These are phyloP conservation scores for Neurospora africana DNA, from an alignment of 495 filamentous ascomycete genomes.

Conservation along the genomic window DNA sequence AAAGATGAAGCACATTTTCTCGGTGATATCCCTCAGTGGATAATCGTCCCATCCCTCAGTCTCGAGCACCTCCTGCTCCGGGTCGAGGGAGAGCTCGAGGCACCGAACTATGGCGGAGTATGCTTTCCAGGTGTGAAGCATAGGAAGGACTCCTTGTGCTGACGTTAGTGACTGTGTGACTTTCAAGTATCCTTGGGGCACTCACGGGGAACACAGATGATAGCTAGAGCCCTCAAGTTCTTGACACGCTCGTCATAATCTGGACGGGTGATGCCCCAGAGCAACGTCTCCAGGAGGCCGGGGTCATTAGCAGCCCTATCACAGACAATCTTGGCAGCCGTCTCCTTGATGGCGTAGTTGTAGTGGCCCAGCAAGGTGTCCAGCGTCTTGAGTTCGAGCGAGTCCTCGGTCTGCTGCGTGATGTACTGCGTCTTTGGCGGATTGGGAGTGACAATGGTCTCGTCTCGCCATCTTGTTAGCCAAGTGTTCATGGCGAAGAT, in stretches of 20 bases:
- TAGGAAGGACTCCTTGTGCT: conserved; percentile 12
- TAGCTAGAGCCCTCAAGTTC: conserved; percentile 35
- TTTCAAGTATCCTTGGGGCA: not conserved
- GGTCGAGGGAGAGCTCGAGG: conserved; percentile 39
- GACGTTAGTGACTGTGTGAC: not conserved
- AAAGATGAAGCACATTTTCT: conserved; percentile 40
- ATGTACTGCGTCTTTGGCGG: conserved; percentile 48
- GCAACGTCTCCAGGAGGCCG: conserved; percentile 29
- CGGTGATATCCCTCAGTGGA: conserved; percentile 39
- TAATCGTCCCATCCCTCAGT: conserved; percentile 42
- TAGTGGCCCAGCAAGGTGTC: conserved; percentile 42
- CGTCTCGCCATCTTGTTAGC: conserved; percentile 36
- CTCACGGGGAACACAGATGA: conserved; percentile 22
- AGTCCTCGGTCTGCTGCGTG: conserved; percentile 50
- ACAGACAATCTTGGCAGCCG: conserved; percentile 39
- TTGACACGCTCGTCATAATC: conserved; percentile 41
- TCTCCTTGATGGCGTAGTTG: conserved; percentile 43
- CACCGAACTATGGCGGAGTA: conserved; percentile 43
- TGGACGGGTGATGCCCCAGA: conserved; percentile 39
- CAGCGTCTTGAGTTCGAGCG: conserved; percentile 36
- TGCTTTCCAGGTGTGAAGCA: conserved; percentile 31
- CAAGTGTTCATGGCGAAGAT: conserved; percentile 24
- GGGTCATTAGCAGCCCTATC: conserved; percentile 40
- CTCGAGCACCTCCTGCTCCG: conserved; percentile 37
- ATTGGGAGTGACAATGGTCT: conserved; percentile 34